Evolutionary conservation across 2,329 filamentous ascomycete species (phyloP).

Genomic region (Hypoxylon sp.): DNA sequence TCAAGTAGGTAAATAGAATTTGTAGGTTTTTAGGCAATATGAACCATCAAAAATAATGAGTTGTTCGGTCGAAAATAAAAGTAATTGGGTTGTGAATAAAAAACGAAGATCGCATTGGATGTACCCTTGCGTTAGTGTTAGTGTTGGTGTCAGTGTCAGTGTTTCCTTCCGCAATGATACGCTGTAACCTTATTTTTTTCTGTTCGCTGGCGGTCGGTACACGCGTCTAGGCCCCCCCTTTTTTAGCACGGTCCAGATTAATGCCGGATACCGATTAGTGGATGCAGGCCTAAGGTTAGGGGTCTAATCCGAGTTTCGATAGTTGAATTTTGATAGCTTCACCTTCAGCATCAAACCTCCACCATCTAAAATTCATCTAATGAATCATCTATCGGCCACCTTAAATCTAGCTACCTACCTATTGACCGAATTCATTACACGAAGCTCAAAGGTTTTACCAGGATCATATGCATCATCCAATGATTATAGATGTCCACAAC

Average conservation of each 20-base stretch:
- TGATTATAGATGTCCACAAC: no score
- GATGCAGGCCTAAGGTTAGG: no score
- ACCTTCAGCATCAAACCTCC: no score
- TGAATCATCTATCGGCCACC: no score
- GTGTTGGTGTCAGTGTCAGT: not conserved
- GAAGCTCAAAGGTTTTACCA: no score
- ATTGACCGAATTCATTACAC: no score
- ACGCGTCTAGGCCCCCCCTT: constrained; percentile 15
- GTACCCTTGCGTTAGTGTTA: constrained; percentile 6
- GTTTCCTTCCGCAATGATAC: constrained; percentile 28
- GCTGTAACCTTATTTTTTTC: constrained; percentile 32
- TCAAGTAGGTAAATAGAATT: not conserved
- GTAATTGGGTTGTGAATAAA: not conserved
- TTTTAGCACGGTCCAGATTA: constrained; percentile 19
- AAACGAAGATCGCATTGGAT: not conserved
- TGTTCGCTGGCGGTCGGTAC: constrained; percentile 6
- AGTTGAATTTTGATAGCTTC: no score
- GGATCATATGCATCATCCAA: no score
- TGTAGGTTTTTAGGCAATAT: no score
- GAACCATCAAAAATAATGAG: not conserved
- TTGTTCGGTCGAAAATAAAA: not conserved
- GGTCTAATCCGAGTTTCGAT: no score
- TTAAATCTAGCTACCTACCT: no score
- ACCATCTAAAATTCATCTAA: no score
- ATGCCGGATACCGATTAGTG: constrained; percentile 19